phyloP scores from a whole-genome alignment of 192 early-diverging fungal species.

The Dimargaris xerosporica region DNA sequence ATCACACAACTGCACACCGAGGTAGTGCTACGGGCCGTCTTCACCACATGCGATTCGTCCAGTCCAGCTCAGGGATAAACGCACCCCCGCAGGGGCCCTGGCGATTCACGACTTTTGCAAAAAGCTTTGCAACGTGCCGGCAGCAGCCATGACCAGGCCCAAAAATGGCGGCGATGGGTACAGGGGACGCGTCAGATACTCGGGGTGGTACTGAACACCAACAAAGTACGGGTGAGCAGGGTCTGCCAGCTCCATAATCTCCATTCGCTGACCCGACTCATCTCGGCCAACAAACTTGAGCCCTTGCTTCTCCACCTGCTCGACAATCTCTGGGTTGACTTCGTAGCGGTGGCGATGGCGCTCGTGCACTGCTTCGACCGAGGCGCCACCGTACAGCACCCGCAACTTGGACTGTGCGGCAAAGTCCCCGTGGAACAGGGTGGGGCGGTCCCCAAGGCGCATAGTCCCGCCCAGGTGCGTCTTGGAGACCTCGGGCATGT shows the following conservation, averaged over 20 bases:
- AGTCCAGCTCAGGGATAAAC: too few species aligned
- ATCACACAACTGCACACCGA: too few species aligned
- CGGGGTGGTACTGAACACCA: conserved; percentile 92
- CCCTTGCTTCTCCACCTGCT: conserved; percentile 61
- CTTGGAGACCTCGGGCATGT: conserved; percentile 95
- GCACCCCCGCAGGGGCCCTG: too few species aligned
- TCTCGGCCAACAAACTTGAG: conserved; percentile 84
- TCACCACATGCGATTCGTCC: background rate
- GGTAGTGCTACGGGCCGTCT: background rate
- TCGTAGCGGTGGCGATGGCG: conserved; percentile 97
- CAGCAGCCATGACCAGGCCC: conserved; percentile 79
- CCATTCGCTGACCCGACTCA: conserved; percentile 95
- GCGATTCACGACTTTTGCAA: conserved; percentile 17
- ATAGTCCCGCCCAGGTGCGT: conserved; percentile 93
- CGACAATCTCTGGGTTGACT: conserved; percentile 79
- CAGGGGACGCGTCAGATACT: conserved; percentile 90
- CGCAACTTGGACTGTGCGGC: conserved; percentile 41
- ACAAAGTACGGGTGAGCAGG: conserved; percentile 89
- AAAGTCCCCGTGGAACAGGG: conserved; percentile 54
- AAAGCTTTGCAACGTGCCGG: conserved; percentile 45
- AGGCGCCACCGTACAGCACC: conserved; percentile 38
- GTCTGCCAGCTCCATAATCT: conserved; percentile 75
- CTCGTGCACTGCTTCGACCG: conserved; percentile 50
- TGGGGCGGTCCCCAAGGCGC: conserved; percentile 77
- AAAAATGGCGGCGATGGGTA: conserved; percentile 84